phyloP scores from a whole-genome alignment of 2,329 filamentous ascomycete species.

The Hypoxylon sp. region DNA sequence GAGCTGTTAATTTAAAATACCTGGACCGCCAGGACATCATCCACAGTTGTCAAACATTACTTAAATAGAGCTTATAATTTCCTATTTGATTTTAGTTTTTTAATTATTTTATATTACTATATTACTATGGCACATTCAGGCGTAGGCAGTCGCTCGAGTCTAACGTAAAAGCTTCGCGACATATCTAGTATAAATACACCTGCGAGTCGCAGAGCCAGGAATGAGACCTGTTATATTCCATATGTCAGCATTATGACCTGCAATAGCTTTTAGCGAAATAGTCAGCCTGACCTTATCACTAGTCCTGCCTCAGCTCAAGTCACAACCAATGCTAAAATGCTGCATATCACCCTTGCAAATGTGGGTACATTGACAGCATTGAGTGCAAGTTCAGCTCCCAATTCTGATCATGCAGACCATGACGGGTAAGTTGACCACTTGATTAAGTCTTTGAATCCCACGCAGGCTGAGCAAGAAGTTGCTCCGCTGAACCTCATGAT shows the following conservation, averaged over 20 bases:
- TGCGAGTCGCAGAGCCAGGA: background rate
- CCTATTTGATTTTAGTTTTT: background rate
- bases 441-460: constrained; percentile 5
- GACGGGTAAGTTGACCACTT: background rate
- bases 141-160: constrained; percentile 7
- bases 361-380: background rate
- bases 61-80: background rate
- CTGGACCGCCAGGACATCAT: background rate
- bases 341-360: background rate
- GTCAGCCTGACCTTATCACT: constrained; percentile 24
- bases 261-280: constrained; percentile 17
- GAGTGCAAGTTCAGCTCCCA: background rate
- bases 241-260: constrained; percentile 25
- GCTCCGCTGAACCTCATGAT: constrained; percentile 37
- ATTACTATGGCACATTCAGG: constrained; percentile 9
- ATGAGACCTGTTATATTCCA: constrained; percentile 10
- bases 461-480: background rate
- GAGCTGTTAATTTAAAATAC: background rate
- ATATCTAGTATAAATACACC: constrained; percentile 7
- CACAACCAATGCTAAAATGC: background rate
- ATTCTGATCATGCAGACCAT: background rate
- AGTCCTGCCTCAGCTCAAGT: constrained; percentile 5
- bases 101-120: constrained; percentile 3
- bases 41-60: background rate
- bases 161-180: constrained; percentile 18